These are phyloP conservation scores for Thielaviopsis punctulata DNA, from an alignment of 2,329 filamentous ascomycete species.

Conservation along the genomic window DNA sequence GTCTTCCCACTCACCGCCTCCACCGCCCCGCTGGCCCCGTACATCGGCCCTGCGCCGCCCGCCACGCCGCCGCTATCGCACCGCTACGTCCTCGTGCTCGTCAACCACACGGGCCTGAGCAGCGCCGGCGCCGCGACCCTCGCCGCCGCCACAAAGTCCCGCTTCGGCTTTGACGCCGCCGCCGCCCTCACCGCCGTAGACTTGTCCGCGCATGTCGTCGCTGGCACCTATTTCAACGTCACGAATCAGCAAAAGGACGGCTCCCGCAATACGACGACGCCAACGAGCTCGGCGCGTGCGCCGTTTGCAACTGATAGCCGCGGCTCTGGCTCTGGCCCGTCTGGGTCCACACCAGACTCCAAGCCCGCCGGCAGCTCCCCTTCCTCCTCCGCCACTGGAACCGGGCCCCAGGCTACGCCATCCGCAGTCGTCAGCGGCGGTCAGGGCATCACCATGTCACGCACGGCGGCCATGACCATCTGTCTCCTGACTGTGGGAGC, in stretches of 20 bases:
- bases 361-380: not conserved
- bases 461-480: conserved; percentile 7
- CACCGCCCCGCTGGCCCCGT: conserved; percentile 17
- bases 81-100: conserved; percentile 23
- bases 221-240: conserved; percentile 24
- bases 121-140: conserved; percentile 16
- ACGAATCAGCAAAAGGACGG: conserved; percentile 18
- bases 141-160: conserved; percentile 17
- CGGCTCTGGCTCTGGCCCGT: too few relatives aligned
- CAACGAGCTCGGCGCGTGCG: too few relatives aligned
- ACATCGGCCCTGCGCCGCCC: conserved; percentile 24
- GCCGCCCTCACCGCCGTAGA: conserved; percentile 18
- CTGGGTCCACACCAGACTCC: not conserved
- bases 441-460: conserved; percentile 6
- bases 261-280: not conserved
- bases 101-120: conserved; percentile 20
- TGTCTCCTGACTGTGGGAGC: conserved; percentile 11
- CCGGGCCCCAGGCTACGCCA: not conserved
- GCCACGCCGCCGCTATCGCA: conserved; percentile 22
- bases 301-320: too few relatives aligned
- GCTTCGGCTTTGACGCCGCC: conserved; percentile 20
- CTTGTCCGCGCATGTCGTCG: conserved; percentile 19
- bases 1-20: conserved; percentile 17
- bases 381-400: not conserved
- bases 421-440: conserved; percentile 2